These are phyloP conservation scores for Lentinula novae-zelandiae DNA, from an alignment of 1,284 basidiomycete genomes.

Conservation along the genomic window DNA sequence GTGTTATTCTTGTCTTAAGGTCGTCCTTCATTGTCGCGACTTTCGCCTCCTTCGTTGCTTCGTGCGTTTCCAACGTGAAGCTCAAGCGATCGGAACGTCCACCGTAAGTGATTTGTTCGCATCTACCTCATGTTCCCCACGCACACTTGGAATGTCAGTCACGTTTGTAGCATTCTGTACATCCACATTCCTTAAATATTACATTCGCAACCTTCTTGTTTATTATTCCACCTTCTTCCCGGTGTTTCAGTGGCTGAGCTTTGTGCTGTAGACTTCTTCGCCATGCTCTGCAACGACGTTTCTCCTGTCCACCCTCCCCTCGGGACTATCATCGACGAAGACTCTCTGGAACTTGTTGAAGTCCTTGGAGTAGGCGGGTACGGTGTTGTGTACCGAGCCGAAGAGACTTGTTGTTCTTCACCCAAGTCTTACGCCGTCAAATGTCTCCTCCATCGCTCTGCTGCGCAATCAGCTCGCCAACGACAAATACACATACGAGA, in stretches of 20 bases:
- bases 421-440: constrained; percentile 85
- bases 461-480: constrained; percentile 56
- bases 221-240: constrained; percentile 2
- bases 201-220: constrained; percentile 3
- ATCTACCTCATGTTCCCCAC: constrained; percentile 58
- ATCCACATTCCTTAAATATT: constrained; percentile 20
- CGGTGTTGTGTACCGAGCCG: constrained; percentile 91
- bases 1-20: not conserved
- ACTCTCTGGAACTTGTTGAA: constrained; percentile 82
- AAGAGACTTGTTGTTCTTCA: constrained; percentile 54
- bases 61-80: constrained; percentile 14
- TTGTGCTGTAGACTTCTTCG: constrained; percentile 16
- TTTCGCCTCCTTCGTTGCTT: constrained; percentile 1
- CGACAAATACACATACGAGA: constrained; percentile 74
- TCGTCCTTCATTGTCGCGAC: not conserved
- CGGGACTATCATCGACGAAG: constrained; percentile 79
- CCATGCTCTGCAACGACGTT: constrained; percentile 50
- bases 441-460: constrained; percentile 66
- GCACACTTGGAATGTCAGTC: constrained; percentile 46
- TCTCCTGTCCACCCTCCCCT: constrained; percentile 58
- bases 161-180: constrained; percentile 37
- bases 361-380: constrained; percentile 94
- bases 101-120: constrained; percentile 22
- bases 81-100: constrained; percentile 13
- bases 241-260: not conserved